Evolutionary conservation across 345 rosid species (phyloP), one percentile per base, ranked within the genome.

Genomic region (Lagerstroemia speciosa): DNA sequence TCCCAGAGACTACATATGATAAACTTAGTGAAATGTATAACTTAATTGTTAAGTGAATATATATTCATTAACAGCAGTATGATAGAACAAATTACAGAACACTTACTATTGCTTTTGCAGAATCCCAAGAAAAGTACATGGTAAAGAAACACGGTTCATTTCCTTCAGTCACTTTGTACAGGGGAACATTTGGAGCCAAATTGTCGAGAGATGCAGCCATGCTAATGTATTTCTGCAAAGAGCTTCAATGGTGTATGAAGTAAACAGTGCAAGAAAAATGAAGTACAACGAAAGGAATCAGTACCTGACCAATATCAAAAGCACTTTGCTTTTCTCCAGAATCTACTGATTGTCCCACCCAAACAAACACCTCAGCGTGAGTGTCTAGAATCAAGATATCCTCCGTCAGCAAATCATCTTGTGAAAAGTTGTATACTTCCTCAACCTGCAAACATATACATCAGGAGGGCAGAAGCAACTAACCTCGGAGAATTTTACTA

Each of bases 71-170:
- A 19, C 50, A 45, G 50, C 43, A 38, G n/a, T 46, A 26, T 14
- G 66, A 62, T 36, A 65, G 63, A 69, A n/a, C 16, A 22, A 24
- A 67, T 70, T 37, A 33, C 43, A 45, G 60, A 48, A 63, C 43
- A 72, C 92, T 53, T 87, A 95, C 99, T 62, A 69, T 78, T 57
- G 98, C 89, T 84, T 86, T 92, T 80, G 85, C 66, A 66, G 78
- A 76, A 83, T 95, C 99, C 99, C 98, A 95, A 11, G 86, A 84
- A 77, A 95, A 95, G 80, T 81, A 88, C 50, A 86, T 79, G 31
- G 98, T 88, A 81, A 92, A 95, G 84, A 92, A 92, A 80, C 89
- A 82, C 2, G 99, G 98, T 73, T 95, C 99, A 74, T 90, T 91
- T 80, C 98, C 99, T 81, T 95, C 99, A 19, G 89, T 83, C 67